A percentile compares a stretch with the other conserved stretches of the same genome.
These are phyloP conservation scores for Colletotrichum sp. DNA, from an alignment of 2,329 filamentous ascomycete genomes.

Conservation along the genomic window DNA sequence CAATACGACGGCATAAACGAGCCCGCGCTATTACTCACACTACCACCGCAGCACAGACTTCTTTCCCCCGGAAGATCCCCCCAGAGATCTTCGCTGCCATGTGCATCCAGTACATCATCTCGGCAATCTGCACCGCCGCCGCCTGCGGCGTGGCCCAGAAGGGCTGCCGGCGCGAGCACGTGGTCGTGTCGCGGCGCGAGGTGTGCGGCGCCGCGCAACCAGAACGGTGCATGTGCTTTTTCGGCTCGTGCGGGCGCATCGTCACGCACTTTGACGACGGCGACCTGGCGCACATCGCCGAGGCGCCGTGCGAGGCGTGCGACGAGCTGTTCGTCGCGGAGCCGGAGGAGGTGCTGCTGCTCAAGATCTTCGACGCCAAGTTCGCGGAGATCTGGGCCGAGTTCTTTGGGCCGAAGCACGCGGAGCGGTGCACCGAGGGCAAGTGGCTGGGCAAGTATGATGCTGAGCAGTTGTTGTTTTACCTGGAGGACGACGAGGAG, in stretches of 20 bases:
- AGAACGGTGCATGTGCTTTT: slow-evolving; percentile 5
- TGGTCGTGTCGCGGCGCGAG: background rate
- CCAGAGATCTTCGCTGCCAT: background rate
- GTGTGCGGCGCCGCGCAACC: background rate
- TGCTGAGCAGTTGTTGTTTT: background rate
- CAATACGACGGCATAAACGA: background rate
- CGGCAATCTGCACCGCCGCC: background rate
- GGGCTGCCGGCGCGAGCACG: slow-evolving; percentile 2
- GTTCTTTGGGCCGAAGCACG: background rate
- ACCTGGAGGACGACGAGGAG: background rate
- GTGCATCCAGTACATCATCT: slow-evolving; percentile 17
- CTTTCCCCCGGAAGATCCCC: background rate
- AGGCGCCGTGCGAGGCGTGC: background rate
- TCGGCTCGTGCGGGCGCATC: slow-evolving; percentile 5
- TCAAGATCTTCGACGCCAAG: background rate
- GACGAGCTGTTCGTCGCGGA: background rate
- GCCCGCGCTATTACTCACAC: background rate
- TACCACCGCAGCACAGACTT: background rate
- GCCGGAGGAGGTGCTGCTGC: slow-evolving; percentile 3
- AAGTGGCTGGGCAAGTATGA: background rate
- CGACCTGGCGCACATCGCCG: background rate
- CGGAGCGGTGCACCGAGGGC: background rate
- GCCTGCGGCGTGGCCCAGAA: background rate
- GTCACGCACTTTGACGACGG: background rate
- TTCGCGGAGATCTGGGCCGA: background rate